A percentile compares a stretch with the other conserved stretches of the same genome.
These are phyloP conservation scores for Lentinula aciculospora DNA, from an alignment of 768 basidiomycete species.

Conservation along the genomic window DNA sequence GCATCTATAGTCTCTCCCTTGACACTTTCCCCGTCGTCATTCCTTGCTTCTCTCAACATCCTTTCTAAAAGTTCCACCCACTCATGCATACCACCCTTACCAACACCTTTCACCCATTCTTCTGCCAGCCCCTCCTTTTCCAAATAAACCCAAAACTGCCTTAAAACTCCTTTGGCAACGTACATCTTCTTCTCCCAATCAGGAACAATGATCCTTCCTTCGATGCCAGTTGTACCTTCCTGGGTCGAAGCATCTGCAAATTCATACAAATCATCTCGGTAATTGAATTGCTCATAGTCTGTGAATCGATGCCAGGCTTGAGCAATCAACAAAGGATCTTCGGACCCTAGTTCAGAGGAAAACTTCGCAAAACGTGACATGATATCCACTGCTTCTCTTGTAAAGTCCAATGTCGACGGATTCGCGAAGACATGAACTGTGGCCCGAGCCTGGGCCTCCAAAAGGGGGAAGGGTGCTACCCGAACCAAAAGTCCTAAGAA, in stretches of 20 bases:
- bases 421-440: slow-evolving; percentile 49
- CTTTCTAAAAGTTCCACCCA: slow-evolving; percentile 49
- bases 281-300: slow-evolving; percentile 55
- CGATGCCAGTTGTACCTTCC: slow-evolving; percentile 15
- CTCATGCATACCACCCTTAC: slow-evolving; percentile 46
- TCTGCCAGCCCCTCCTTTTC: slow-evolving; percentile 52
- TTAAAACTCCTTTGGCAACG: slow-evolving; percentile 36
- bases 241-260: slow-evolving; percentile 31
- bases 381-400: slow-evolving; percentile 42
- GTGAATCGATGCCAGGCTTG: slow-evolving; percentile 53
- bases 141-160: slow-evolving; percentile 53
- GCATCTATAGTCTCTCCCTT: neutral
- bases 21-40: neutral
- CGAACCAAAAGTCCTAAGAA: slow-evolving; percentile 58
- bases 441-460: slow-evolving; percentile 73
- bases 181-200: slow-evolving; percentile 61
- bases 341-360: slow-evolving; percentile 15
- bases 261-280: slow-evolving; percentile 53
- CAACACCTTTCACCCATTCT: slow-evolving; percentile 60
- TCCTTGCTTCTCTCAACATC: slow-evolving; percentile 17
- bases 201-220: slow-evolving; percentile 28
- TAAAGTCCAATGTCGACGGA: slow-evolving; percentile 42
- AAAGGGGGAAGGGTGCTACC: slow-evolving; percentile 69
- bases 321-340: slow-evolving; percentile 35
- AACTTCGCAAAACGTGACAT: slow-evolving; percentile 43